Evolutionary conservation across 768 basidiomycete genomes (phyloP).

Genomic region (Trametes elegans): DNA sequence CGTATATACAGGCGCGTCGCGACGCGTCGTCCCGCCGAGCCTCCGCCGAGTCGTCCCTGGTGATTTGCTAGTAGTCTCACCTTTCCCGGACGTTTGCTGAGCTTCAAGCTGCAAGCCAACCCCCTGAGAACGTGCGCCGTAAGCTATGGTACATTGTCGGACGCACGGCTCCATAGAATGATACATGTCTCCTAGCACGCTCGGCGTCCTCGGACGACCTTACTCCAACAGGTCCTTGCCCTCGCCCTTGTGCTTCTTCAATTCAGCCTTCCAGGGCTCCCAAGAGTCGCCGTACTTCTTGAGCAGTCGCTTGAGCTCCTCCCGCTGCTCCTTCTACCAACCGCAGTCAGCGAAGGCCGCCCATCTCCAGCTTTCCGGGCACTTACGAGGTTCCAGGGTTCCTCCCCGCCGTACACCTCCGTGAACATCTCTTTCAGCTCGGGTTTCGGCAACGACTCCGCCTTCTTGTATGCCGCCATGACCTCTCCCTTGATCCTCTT

Average conservation of each 20-base stretch:
- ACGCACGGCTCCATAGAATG: neutral
- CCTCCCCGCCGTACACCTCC: conserved; percentile 84
- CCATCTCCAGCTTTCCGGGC: neutral
- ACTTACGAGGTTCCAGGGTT: conserved; percentile 83
- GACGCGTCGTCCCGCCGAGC: neutral
- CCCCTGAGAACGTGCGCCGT: neutral
- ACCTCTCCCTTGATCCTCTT: conserved; percentile 68
- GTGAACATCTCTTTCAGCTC: conserved; percentile 81
- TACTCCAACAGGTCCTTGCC: conserved; percentile 48
- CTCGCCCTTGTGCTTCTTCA: conserved; percentile 70
- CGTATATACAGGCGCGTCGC: neutral
- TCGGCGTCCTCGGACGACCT: conserved; percentile 1
- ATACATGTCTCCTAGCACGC: neutral
- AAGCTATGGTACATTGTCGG: neutral
- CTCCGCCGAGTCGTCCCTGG: too few relatives aligned
- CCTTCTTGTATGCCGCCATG: conserved; percentile 72
- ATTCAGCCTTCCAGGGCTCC: conserved; percentile 84
- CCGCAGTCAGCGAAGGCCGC: conserved; percentile 5
- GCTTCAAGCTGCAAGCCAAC: neutral
- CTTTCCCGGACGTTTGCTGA: neutral
- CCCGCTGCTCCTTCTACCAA: conserved; percentile 74
- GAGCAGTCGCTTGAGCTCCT: conserved; percentile 69
- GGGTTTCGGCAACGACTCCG: conserved; percentile 65
- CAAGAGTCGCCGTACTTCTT: conserved; percentile 84
- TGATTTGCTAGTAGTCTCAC: neutral